Percentiles rank a stretch among this genome's conserved stretches.
phyloP scores from a whole-genome alignment of 805 yeast genomes.

The Starmera caribaea region DNA sequence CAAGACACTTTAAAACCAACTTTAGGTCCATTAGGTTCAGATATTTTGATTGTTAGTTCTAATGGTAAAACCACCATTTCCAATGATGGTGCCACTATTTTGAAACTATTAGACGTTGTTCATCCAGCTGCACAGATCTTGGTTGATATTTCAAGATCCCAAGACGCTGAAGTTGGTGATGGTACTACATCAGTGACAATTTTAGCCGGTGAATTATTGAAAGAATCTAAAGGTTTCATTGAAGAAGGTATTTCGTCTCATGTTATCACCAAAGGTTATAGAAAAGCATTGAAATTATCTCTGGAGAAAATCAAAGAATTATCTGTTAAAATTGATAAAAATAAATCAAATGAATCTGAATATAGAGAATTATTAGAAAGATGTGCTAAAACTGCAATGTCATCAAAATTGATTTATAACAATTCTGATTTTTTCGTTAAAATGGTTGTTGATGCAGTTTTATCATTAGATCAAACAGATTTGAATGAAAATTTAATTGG shows the following conservation, averaged over 20 bases:
- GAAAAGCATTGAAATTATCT: slow-evolving; percentile 73
- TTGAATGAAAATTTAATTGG: slow-evolving; percentile 89
- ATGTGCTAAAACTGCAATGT: slow-evolving; percentile 97
- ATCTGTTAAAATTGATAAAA: slow-evolving; percentile 56
- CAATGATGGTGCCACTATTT: slow-evolving; percentile 96
- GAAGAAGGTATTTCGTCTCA: slow-evolving; percentile 96
- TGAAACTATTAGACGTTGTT: slow-evolving; percentile 85
- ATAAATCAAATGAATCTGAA: slow-evolving; percentile 34
- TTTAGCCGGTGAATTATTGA: slow-evolving; percentile 87
- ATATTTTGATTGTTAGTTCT: slow-evolving; percentile 77
- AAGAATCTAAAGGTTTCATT: slow-evolving; percentile 81
- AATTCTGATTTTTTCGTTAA: slow-evolving; percentile 86
- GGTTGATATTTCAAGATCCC: slow-evolving; percentile 91
- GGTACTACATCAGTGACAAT: slow-evolving; percentile 96
- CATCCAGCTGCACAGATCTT: slow-evolving; percentile 97
- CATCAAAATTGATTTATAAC: slow-evolving; percentile 82
- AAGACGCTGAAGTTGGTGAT: slow-evolving; percentile 97
- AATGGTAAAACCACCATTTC: slow-evolving; percentile 90
- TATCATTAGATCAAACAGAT: slow-evolving; percentile 74
- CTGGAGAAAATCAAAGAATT: slow-evolving; percentile 63
- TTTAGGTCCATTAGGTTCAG: slow-evolving; percentile 95
- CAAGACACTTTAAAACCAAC: slow-evolving; percentile 95
- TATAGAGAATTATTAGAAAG: slow-evolving; percentile 73
- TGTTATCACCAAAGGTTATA: slow-evolving; percentile 77
- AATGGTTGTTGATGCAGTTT: slow-evolving; percentile 94